Evolutionary conservation across 2,329 filamentous ascomycete genomes (phyloP), one percentile per base, ranked within the genome.

Genomic region (Monilinia aucupariae): DNA sequence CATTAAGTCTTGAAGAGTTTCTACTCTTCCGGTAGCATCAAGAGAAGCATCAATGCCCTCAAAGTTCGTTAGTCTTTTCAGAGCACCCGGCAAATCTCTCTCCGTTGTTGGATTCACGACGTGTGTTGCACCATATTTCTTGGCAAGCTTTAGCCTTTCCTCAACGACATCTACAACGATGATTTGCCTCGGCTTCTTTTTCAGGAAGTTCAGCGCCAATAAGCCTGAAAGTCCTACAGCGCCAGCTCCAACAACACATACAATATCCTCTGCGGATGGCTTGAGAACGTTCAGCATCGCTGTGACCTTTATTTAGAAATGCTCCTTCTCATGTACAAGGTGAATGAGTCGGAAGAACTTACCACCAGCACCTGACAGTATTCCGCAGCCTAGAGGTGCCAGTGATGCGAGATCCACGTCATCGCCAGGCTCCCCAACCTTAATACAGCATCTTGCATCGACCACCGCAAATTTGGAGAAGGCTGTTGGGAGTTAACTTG

Each of bases 161-260:
- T 75, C 70, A 15, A 80, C 73, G 12, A 80, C 71, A 65, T 82
- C 80, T 9, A 81, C 74, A 6, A 76, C 80, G 12, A 82, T 76
- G 58, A 82, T 75, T 17, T 66, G 64, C n/a, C 22, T 64, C 3
- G 65, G 64, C 13, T 55, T 59, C 32, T 39, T 9, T 5, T 59
- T 27, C 5, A 48, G n/a, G 22, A 70, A 60, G 30, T 73, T 74
- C 1, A 76, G 72, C 1, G 76, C 76, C 72, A 77, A 76, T 9
- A 79, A 64, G 0, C 76, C 78, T 0, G 74, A 72, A 0, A 78
- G 65, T 0, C 77, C 78, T 0, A 79, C 78, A 17, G 74, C 73
- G n/a, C 77, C 78, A 6, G 75, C 69, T 0, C 78, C 78, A 3
- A 78, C 71, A 0, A 79, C 68, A 4, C 72, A 74, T 1, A 79